phyloP scores from a whole-genome alignment of 1,139 yeast genomes.

The Kazachstania sp. region DNA sequence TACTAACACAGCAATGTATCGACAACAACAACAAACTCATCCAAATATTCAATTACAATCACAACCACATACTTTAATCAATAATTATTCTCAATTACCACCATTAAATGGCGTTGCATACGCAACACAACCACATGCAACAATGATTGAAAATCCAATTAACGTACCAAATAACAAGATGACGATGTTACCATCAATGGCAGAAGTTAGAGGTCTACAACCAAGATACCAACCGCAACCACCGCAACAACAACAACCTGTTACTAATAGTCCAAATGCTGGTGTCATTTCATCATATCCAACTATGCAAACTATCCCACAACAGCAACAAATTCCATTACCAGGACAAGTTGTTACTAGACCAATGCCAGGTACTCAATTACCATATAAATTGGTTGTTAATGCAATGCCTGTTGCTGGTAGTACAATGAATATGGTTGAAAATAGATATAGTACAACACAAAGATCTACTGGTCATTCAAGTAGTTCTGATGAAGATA shows the following conservation, averaged over 20 bases:
- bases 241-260: background rate
- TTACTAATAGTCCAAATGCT: background rate
- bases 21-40: background rate
- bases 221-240: constrained; percentile 1
- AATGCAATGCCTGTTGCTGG: constrained; percentile 7
- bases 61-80: constrained; percentile 1
- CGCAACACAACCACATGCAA: background rate
- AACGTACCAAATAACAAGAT: background rate
- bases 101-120: background rate
- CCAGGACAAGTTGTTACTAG: too few relatives aligned
- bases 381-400: background rate
- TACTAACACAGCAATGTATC: constrained; percentile 3
- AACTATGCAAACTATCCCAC: background rate
- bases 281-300: background rate
- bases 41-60: background rate
- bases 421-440: constrained; percentile 6
- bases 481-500: constrained; percentile 6
- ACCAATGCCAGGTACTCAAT: background rate
- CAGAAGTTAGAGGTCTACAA: constrained; percentile 5
- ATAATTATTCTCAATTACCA: constrained; percentile 7
- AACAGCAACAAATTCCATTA: background rate
- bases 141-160: background rate
- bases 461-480: constrained; percentile 20
- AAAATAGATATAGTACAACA: constrained; percentile 14
- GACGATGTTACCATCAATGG: constrained; percentile 1